phyloP scores from a whole-genome alignment of 148 eudicot species.

The Pouteria glomerata region DNA sequence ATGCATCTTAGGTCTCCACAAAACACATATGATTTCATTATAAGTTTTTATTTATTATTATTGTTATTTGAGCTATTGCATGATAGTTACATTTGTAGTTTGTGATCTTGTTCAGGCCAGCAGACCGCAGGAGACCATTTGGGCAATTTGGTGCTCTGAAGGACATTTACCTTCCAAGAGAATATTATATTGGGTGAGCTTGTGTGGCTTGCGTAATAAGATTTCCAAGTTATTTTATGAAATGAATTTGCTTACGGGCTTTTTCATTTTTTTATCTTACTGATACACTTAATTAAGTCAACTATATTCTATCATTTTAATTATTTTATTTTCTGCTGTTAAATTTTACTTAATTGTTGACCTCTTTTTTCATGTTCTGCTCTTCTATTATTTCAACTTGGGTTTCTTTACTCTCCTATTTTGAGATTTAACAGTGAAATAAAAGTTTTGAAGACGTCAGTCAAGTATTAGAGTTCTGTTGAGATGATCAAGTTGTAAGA shows the following conservation, averaged over 20 bases:
- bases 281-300: not conserved
- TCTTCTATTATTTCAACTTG: conserved; percentile 22
- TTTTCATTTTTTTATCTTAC: not conserved
- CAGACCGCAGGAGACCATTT: conserved; percentile 88
- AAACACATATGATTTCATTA: not conserved
- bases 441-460: conserved; percentile 77
- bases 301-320: not conserved
- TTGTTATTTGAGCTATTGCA: not conserved
- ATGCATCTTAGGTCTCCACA: not conserved
- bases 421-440: conserved; percentile 83
- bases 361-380: conserved; percentile 1
- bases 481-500: conserved; percentile 46
- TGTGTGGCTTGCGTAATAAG: conserved; percentile 7
- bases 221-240: not conserved
- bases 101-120: conserved; percentile 54
- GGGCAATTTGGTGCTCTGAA: conserved; percentile 87
- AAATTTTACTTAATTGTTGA: not conserved
- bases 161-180: conserved; percentile 90
- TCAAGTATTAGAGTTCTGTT: conserved; percentile 89
- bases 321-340: not conserved
- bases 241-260: not conserved
- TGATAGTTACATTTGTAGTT: not conserved
- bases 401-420: conserved; percentile 36
- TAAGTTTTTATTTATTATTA: not conserved
- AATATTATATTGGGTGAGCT: conserved; percentile 92